Base-by-base conservation (phyloP, 2,329 filamentous ascomycete genomes). In the Boeremia lycopersici region DNA sequence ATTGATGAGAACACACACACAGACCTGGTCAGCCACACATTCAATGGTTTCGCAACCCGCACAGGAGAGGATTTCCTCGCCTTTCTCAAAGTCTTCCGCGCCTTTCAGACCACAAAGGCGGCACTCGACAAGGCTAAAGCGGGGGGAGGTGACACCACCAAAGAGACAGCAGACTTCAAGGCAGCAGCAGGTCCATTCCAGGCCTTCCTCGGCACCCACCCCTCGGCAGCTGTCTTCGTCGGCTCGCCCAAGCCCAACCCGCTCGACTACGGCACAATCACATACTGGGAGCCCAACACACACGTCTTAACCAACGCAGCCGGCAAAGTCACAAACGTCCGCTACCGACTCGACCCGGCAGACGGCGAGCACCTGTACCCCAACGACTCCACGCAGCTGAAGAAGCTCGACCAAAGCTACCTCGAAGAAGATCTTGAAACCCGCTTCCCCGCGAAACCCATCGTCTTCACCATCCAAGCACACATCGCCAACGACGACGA, bases 211-310 rank as follows among this genome's bases (percentile, higher is more conserved):
- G 30, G 91, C 93, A 0, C 90, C 92, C 76, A 98, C 96, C 6
- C 93, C 83, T 10, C 93, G 92, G 73, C 97, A 96, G 0, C 78
- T 93, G 15, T 89, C 1, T 91, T 93, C 48, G 84, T 86, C 13
- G 90, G 86, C 49, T 92, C 93, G 35, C 93, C 93, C 74, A 98
- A 98, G 1, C 93, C 93, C 30, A 98, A 79, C 75, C 96, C 91
- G 3, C 95, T 91, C 33, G 92, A 90, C 71, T 97, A 97, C 75
- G 87, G 53, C 44, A 51, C 48, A n/a, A 52, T 56, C 17, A 52
- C 53, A 8, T 56, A 56, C 40, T 52, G 48, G n/a, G 48, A 56
- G 39, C 53, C 53, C n/a, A 56, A 56, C 30, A 56, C 53, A 6
- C 53, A 56, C 19, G 34, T 56, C 15, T 26, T 56, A n/a, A 52